These are phyloP conservation scores for Hypoxylon sp. DNA, from an alignment of 2,329 filamentous ascomycete species.

Conservation along the genomic window DNA sequence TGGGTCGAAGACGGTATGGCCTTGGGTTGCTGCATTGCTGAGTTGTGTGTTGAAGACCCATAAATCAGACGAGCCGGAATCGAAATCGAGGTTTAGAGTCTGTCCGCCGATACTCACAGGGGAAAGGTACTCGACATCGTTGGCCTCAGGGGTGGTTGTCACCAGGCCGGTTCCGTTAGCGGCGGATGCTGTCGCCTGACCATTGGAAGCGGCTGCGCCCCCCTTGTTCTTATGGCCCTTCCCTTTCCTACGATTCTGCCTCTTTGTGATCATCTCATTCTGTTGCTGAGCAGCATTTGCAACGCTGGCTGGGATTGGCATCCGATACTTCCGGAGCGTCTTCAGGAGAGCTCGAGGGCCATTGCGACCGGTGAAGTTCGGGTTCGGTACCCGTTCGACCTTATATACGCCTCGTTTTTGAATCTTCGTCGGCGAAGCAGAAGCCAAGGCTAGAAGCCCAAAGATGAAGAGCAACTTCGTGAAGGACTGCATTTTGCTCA, in stretches of 20 bases:
- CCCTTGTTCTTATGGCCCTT: conserved; percentile 41
- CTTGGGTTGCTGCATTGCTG: conserved; percentile 47
- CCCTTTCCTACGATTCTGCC: conserved; percentile 44
- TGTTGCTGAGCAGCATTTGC: conserved; percentile 43
- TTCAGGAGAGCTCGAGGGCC: conserved; percentile 53
- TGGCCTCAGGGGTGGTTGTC: conserved; percentile 48
- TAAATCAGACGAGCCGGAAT: conserved; percentile 56
- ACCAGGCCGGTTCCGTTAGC: conserved; percentile 50
- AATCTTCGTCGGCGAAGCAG: conserved; percentile 49
- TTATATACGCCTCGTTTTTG: conserved; percentile 55
- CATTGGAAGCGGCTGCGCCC: conserved; percentile 35
- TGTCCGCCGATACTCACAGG: conserved; percentile 55
- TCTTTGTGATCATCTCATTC: conserved; percentile 51
- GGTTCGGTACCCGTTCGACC: conserved; percentile 53
- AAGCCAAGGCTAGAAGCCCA: conserved; percentile 50
- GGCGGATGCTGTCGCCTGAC: conserved; percentile 27
- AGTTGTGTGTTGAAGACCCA: conserved; percentile 57
- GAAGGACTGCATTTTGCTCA: conserved; percentile 51
- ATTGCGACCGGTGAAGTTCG: conserved; percentile 51
- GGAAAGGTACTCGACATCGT: conserved; percentile 54
- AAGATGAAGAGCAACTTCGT: conserved; percentile 49
- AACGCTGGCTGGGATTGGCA: conserved; percentile 52
- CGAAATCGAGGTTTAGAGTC: conserved; percentile 55
- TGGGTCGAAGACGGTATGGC: conserved; percentile 53
- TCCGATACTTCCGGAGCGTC: conserved; percentile 54